Conservation (phyloP, 2,329 filamentous ascomycete genomes). For the Hymenoscyphus albidus region DNA sequence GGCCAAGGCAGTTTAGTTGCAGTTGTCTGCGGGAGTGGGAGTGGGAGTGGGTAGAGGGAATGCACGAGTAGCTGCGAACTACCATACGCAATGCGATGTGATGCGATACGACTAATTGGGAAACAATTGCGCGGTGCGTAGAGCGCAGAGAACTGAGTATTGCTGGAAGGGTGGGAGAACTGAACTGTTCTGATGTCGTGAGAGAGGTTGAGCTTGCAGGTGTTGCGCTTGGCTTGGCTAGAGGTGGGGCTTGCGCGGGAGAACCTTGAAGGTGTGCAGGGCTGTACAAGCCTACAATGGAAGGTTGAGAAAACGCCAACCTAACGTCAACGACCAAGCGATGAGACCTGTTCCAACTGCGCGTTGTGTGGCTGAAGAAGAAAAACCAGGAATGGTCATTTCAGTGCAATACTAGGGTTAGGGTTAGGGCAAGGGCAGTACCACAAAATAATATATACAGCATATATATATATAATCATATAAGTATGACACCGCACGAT, state of each 20-base stretch:
- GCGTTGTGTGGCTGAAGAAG: no score
- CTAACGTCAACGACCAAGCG: no score
- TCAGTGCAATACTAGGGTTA: no score
- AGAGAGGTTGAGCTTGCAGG: no score
- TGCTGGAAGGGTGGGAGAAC: background rate
- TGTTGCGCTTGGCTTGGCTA: no score
- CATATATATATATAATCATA: no score
- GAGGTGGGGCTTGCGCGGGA: background rate
- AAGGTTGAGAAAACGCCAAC: background rate
- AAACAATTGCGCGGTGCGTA: background rate
- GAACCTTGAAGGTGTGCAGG: background rate
- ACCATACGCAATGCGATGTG: background rate
- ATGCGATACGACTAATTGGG: background rate
- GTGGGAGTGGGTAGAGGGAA: background rate
- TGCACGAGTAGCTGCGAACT: background rate
- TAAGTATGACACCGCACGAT: no score
- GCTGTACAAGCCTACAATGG: background rate
- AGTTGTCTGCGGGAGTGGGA: background rate
- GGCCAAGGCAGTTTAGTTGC: background rate
- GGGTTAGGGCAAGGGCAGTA: no score
- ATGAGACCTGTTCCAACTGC: no score
- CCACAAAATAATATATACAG: no score
- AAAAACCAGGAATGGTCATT: no score
- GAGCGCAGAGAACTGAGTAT: background rate
- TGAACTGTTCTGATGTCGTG: background rate